Evolutionary conservation across 164 flowering plant genomes (phyloP).

Genomic region (Taxillus chinensis): DNA sequence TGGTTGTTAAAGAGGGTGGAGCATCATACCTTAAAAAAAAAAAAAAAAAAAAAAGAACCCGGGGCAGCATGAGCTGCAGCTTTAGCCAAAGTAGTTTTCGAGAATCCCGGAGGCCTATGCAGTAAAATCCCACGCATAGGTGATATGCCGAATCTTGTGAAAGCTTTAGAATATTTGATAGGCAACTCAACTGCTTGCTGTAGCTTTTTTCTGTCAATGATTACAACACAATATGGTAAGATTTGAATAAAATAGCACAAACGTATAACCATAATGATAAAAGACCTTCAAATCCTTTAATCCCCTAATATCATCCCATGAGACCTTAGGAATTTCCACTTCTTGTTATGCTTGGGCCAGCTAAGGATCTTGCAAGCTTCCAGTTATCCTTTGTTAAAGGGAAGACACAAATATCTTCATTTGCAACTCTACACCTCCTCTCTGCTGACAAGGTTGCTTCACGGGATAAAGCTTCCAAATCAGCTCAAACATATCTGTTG

Average conservation of each 20-base stretch:
- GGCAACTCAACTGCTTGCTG: constrained; percentile 98
- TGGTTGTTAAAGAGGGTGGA: neutral
- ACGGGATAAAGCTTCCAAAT: constrained; percentile 83
- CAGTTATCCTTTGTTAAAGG: constrained; percentile 59
- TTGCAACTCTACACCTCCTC: constrained; percentile 25
- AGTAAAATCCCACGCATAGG: constrained; percentile 83
- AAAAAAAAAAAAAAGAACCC: too few species aligned
- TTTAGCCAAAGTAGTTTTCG: constrained; percentile 93
- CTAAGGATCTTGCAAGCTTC: constrained; percentile 56
- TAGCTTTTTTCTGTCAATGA: constrained; percentile 61
- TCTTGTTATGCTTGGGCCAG: constrained; percentile 93
- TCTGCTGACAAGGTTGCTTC: constrained; percentile 57
- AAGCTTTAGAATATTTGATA: constrained; percentile 65
- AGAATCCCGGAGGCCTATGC: constrained; percentile 99
- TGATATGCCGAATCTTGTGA: constrained; percentile 66
- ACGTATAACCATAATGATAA: neutral
- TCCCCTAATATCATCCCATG: constrained; percentile 98
- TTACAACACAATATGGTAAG: neutral
- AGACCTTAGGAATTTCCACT: constrained; percentile 84
- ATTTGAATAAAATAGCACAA: neutral
- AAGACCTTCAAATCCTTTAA: constrained; percentile 71
- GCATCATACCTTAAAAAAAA: constrained; percentile 68
- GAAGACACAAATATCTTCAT: constrained; percentile 14
- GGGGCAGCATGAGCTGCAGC: constrained; percentile 96
- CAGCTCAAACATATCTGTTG: constrained; percentile 96